Conservation (phyloP, 2,329 filamentous ascomycete genomes). For the Xylaria sp. region DNA sequence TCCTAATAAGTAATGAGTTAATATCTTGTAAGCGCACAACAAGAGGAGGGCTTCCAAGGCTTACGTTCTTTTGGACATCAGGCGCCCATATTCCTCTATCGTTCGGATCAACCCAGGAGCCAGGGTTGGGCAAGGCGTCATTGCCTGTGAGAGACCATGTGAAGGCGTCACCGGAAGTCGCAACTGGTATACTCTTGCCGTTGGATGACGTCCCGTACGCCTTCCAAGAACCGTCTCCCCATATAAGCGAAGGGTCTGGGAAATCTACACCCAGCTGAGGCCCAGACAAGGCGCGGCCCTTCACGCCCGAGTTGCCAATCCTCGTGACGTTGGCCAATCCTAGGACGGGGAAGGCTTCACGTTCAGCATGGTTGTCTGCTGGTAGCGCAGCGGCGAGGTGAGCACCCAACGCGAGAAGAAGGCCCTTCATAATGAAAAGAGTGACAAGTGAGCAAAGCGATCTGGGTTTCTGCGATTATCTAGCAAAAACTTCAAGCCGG, state of each 20-base stretch:
- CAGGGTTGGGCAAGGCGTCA: slow-evolving; percentile 47
- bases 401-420: slow-evolving; percentile 40
- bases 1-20: slow-evolving; percentile 42
- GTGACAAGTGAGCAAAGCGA: slow-evolving; percentile 5
- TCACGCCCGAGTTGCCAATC: slow-evolving; percentile 36
- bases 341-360: slow-evolving; percentile 38
- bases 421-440: slow-evolving; percentile 41
- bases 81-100: slow-evolving; percentile 48
- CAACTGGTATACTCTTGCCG: slow-evolving; percentile 46
- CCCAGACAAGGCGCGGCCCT: slow-evolving; percentile 41
- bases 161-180: slow-evolving; percentile 44
- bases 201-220: slow-evolving; percentile 48
- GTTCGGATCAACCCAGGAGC: slow-evolving; percentile 45
- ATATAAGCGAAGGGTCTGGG: slow-evolving; percentile 48
- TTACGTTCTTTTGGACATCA: slow-evolving; percentile 49
- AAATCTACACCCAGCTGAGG: slow-evolving; percentile 45
- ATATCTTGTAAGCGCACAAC: background rate
- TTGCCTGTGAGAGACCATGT: slow-evolving; percentile 45
- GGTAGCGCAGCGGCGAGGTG: slow-evolving; percentile 43
- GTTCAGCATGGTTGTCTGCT: slow-evolving; percentile 26
- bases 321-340: slow-evolving; percentile 45
- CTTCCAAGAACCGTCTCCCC: slow-evolving; percentile 48
- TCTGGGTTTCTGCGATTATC: background rate
- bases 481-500: slow-evolving; percentile 16
- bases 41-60: slow-evolving; percentile 6